Conservation (phyloP, 2,329 filamentous ascomycete genomes). For the Leptodontidium sp. region DNA sequence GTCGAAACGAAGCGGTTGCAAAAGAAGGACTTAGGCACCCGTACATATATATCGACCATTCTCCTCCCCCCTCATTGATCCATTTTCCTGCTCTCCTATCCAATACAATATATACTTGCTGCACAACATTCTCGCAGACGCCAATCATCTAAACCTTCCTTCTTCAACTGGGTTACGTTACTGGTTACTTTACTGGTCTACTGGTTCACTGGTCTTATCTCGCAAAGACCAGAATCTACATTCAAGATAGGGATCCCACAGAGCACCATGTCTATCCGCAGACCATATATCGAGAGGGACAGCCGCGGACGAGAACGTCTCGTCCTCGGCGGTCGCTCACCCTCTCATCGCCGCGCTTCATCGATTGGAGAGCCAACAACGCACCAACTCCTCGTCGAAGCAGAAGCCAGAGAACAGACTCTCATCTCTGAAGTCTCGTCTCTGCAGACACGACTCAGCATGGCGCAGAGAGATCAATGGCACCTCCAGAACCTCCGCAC, state of each 20-base stretch:
- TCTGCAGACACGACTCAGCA: constrained; percentile 34
- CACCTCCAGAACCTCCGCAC: constrained; percentile 29
- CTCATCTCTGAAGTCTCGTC: constrained; percentile 30
- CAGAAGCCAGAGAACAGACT: constrained; percentile 32
- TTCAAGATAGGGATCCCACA: constrained; percentile 37
- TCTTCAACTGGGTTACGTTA: too few relatives aligned
- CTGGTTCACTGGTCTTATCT: constrained; percentile 24
- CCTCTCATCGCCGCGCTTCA: constrained; percentile 21
- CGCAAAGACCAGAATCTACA: constrained; percentile 18
- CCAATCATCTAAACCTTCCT: constrained; percentile 16
- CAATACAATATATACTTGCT: constrained; percentile 35
- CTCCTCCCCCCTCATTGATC: constrained; percentile 32
- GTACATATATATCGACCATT: constrained; percentile 26
- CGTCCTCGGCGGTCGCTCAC: constrained; percentile 27
- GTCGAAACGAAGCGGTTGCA: constrained; percentile 7
- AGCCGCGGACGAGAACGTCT: constrained; percentile 35
- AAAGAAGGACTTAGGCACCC: constrained; percentile 29
- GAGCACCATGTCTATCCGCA: constrained; percentile 33
- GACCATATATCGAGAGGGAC: constrained; percentile 35
- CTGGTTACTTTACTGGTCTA: background rate
- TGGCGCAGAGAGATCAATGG: constrained; percentile 34
- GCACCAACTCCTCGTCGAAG: constrained; percentile 35
- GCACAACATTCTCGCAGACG: constrained; percentile 22
- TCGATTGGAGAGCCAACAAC: constrained; percentile 21
- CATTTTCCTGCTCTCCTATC: constrained; percentile 29